phyloP scores from a whole-genome alignment of 1,139 yeast genomes.

The Taphrina confusa region DNA sequence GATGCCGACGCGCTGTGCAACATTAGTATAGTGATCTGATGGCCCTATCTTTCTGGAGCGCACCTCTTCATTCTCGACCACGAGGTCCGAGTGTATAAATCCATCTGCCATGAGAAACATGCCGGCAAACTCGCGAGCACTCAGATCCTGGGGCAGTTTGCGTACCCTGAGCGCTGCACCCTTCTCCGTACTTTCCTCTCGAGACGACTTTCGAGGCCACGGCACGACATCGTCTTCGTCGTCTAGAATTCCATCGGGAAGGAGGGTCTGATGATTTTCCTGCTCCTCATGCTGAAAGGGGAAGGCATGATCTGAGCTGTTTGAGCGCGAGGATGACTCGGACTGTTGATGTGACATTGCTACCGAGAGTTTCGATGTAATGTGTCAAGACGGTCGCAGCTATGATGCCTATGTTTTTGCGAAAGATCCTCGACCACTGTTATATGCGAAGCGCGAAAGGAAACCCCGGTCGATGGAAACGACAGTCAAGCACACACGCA shows the following conservation, averaged over 20 bases:
- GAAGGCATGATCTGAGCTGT: conserved; percentile 20
- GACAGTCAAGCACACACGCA: too few species aligned
- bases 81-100: conserved; percentile 9
- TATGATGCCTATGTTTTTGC: too few species aligned
- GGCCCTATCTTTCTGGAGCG: neutral
- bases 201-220: conserved; percentile 29
- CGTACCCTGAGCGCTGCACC: conserved; percentile 7
- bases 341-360: conserved; percentile 22
- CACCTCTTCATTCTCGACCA: conserved; percentile 24
- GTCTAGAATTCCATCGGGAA: conserved; percentile 33
- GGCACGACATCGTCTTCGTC: conserved; percentile 33
- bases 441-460: too few species aligned
- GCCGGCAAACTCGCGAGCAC: conserved; percentile 34
- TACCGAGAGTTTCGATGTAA: too few species aligned
- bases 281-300: conserved; percentile 27
- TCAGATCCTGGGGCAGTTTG: conserved; percentile 22
- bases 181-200: conserved; percentile 4
- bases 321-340: conserved; percentile 21
- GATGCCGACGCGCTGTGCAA: conserved; percentile 13
- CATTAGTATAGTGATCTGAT: neutral
- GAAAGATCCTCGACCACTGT: too few species aligned
- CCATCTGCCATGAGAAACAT: conserved; percentile 35
- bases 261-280: conserved; percentile 46
- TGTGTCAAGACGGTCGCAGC: too few species aligned
- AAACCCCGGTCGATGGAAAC: too few species aligned